Conservation (phyloP, 495 filamentous ascomycete genomes). For the Penicillium paradoxum region DNA sequence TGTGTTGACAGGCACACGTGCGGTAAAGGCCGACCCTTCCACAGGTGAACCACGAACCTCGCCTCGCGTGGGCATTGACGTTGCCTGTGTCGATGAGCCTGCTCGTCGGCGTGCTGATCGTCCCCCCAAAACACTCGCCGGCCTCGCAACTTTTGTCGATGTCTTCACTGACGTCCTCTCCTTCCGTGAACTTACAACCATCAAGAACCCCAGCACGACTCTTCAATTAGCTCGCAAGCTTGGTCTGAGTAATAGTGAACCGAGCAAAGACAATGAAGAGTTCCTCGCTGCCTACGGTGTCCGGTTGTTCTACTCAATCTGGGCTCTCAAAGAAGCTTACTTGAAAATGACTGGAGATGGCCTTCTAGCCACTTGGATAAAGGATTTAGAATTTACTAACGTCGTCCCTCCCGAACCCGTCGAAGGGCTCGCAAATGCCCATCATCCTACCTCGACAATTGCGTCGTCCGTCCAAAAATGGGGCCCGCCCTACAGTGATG, state of each 20-base stretch:
- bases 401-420: conserved; percentile 51
- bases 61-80: conserved; percentile 57
- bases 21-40: conserved; percentile 16
- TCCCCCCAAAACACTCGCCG: conserved; percentile 38
- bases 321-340: conserved; percentile 87
- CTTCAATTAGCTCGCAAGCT: conserved; percentile 25
- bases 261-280: conserved; percentile 23
- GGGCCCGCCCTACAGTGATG: conserved; percentile 48
- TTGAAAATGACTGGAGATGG: conserved; percentile 93
- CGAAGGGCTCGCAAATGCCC: not conserved
- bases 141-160: conserved; percentile 65
- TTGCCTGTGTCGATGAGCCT: conserved; percentile 69
- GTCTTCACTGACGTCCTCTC: conserved; percentile 80
- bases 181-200: conserved; percentile 48
- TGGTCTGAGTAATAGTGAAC: conserved; percentile 22
- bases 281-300: conserved; percentile 54
- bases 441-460: conserved; percentile 18
- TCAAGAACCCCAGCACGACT: conserved; percentile 43
- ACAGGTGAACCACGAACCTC: not conserved
- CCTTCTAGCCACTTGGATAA: conserved; percentile 73
- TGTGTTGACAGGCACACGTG: conserved; percentile 48
- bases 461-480: conserved; percentile 28
- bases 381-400: conserved; percentile 61
- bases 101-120: conserved; percentile 37
- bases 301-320: conserved; percentile 79